Evolutionary conservation across 805 yeast species (phyloP), one percentile per base, ranked within the genome.

Genomic region (Cephaloascus albidus): DNA sequence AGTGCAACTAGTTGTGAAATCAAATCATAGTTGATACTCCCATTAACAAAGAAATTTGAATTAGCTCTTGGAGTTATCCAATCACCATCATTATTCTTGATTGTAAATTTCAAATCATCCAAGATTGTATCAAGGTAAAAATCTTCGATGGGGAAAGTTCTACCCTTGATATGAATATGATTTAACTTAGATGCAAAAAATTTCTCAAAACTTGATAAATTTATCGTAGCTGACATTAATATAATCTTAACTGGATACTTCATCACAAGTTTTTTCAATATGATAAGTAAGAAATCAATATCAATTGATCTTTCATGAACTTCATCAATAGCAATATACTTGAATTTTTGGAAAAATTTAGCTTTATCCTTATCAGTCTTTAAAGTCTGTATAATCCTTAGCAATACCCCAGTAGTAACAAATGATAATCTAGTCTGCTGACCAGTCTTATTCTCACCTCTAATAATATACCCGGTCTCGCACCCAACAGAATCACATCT

Each of bases 231-330:
- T 53, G 95, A 84, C 97, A 93, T 90, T 38, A 93, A 66, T 8
- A 90, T 70, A 26, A 90, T 67, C 49, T 78, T 83, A 42, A 89
- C 54, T 1, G 76, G 70, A 0, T 74, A 73, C 10, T 60, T 52
- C 46, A 80, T 50, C 6, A 23, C 28, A 3, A 87, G 61, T 31
- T 70, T 71, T 50, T 85, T 88, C 44, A 90, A 63, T 36, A 90
- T 71, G 38, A 88, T 85, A 38, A 90, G 64, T 31, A 90, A 65
- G 41, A 89, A 78, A 57, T 90, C 97, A 43, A 89, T 78, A 50
- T 90, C 97, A 40, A 89, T 76, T 0, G 96, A 87, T 47, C 97
- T 65, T 59, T 90, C 97, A 56, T 90, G 97, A n/a, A 90, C 97
- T 60, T 90, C 97, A 67, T 90, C 97, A 32, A 89, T 77, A 33